These are phyloP conservation scores for Paecilomyces sp. DNA, from an alignment of 2,329 filamentous ascomycete species.

Conservation along the genomic window DNA sequence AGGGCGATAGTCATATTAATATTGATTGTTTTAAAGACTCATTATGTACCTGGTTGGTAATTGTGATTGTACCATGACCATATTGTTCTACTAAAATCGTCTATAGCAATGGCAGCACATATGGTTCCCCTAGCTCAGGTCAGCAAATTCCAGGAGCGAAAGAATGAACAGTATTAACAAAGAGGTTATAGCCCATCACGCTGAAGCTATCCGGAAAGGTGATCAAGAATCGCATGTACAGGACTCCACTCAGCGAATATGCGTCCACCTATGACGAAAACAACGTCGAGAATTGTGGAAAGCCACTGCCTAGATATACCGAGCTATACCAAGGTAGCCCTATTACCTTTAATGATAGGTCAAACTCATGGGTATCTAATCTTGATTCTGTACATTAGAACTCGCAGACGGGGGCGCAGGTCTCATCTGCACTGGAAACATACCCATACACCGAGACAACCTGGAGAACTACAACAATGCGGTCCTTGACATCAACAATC, in stretches of 20 bases:
- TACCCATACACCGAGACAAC: conserved; percentile 18
- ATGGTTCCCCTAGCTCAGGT: too few relatives aligned
- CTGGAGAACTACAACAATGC: conserved; percentile 20
- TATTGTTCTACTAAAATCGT: too few relatives aligned
- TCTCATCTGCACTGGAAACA: conserved; percentile 19
- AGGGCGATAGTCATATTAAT: too few relatives aligned
- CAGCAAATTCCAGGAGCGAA: too few relatives aligned
- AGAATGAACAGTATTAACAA: too few relatives aligned
- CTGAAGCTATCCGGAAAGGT: conserved; percentile 14
- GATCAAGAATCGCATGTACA: conserved; percentile 14
- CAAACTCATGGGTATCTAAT: too few relatives aligned
- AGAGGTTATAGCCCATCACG: conserved; percentile 8
- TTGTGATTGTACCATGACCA: too few relatives aligned
- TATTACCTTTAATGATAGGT: too few relatives aligned
- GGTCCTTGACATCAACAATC: conserved; percentile 16
- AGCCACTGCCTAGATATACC: conserved; percentile 11
- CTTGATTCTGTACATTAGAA: background rate
- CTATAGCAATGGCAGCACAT: too few relatives aligned
- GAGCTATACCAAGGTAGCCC: conserved; percentile 12
- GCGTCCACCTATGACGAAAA: conserved; percentile 14
- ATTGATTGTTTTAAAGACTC: too few relatives aligned
- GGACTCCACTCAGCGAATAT: conserved; percentile 16
- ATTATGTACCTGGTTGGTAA: too few relatives aligned
- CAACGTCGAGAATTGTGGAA: conserved; percentile 14
- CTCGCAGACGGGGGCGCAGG: conserved; percentile 12